Evolutionary conservation across 805 yeast genomes (phyloP).

Genomic region (Candida adriatica): DNA sequence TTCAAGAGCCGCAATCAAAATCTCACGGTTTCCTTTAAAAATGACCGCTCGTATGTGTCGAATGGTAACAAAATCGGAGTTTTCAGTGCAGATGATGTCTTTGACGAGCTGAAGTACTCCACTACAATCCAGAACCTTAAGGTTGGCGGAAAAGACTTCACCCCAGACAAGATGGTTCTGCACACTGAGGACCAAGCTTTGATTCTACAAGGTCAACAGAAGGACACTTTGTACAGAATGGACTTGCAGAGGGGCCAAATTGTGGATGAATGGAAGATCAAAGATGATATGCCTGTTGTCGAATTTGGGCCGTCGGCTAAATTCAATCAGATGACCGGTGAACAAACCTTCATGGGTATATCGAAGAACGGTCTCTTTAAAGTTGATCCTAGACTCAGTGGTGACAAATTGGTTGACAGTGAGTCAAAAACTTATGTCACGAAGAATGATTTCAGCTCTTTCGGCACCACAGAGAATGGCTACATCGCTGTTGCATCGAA

Average conservation of each 20-base stretch:
- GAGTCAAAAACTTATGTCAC: constrained; percentile 49
- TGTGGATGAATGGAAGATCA: constrained; percentile 80
- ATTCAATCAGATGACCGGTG: constrained; percentile 66
- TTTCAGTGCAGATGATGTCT: constrained; percentile 48
- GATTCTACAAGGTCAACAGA: constrained; percentile 53
- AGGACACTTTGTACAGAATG: constrained; percentile 55
- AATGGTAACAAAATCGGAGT: constrained; percentile 79
- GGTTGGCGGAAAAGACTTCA: constrained; percentile 41
- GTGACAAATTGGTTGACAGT: constrained; percentile 51
- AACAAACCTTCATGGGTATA: constrained; percentile 68
- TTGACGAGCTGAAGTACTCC: constrained; percentile 46
- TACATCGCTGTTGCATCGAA: constrained; percentile 68
- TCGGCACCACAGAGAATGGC: constrained; percentile 65
- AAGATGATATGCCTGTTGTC: constrained; percentile 39
- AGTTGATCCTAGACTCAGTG: constrained; percentile 70
- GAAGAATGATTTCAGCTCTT: constrained; percentile 19
- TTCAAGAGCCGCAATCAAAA: constrained; percentile 46
- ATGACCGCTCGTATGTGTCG: constrained; percentile 70
- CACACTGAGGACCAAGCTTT: constrained; percentile 68
- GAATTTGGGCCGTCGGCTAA: constrained; percentile 66
- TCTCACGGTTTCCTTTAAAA: constrained; percentile 62
- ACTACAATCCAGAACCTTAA: constrained; percentile 62
- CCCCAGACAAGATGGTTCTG: constrained; percentile 65
- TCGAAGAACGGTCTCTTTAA: constrained; percentile 60
- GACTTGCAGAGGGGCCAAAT: constrained; percentile 74